Evolutionary conservation across 805 yeast genomes (phyloP), one percentile per base, ranked within the genome.

Genomic region (Saccharomycopsis synnaedendra): DNA sequence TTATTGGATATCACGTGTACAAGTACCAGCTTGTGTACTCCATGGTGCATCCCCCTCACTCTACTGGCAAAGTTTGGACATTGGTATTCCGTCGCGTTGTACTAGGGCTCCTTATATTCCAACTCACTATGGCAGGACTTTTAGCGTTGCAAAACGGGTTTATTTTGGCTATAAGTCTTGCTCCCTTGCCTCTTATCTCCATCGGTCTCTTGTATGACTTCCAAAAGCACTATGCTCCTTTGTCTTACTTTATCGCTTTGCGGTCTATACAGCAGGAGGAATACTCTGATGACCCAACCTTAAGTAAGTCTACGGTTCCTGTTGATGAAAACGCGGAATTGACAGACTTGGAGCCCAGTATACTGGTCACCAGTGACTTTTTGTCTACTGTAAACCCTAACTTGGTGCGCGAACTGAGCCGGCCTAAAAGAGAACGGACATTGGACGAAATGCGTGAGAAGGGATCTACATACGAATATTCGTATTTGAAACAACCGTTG

Each of bases 41-140:
- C 0, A 82, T 93, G 68, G 88, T 87, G 33, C 97, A 93, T 62
- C 89, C 95, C 6, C 96, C 94, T 37, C 97, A 93, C 64, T 88
- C 96, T 0, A 93, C 96, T 0, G 98, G 97, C 1, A 85, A 84
- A 60, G 94, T 90, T 1, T 90, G 97, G 97, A 95, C 96, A 0
- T 68, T 88, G 43, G 80, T 90, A 2, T 83, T 85, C 58, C 72
- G 95, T 56, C 72, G 98, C 55, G 78, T 89, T 1, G 77, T 85
- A 47, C 60, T 87, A 49, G 97, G 97, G 0, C 64, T 90, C 30
- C 64, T 85, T 34, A 69, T 90, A 10, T 88, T 90, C 62, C 98
- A 93, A 60, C 65, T 90, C 50, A 87, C 96, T 8, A 88, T 89
- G 85, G 87, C 90, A 0, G 97, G 97, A 3, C 80, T 94, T 0